Base-by-base conservation (phyloP, 345 rosid species). In the Dovyalis caffra region DNA sequence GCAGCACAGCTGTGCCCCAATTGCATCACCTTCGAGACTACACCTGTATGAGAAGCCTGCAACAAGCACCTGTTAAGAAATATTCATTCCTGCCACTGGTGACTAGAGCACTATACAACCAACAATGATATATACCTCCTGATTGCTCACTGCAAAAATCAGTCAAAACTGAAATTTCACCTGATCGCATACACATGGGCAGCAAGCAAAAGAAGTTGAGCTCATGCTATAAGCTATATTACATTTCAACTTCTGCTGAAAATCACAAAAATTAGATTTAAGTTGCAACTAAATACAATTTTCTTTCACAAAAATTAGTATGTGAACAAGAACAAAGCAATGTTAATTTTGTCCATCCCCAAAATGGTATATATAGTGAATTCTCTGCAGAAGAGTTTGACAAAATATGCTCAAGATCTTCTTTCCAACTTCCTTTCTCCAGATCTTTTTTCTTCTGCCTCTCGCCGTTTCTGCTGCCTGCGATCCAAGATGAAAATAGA, bases 401-500 rank as follows among this genome's bases (percentile, higher is more conserved):
- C 66, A 61, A 38, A 20, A 8, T n/a, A n/a, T 26, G 66, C 69
- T 92, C 88, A 92, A 35, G 92, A 89, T 85, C 92, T 86, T 82
- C 90, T 87, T 60, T 92, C 94, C 78, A 84, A 64, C 89, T 81
- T 95, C 82, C 82, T 86, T 75, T 92, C 98, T 31, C 85, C 81
- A 23, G 92, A 89, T 86, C 85, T 90, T 79, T 77, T 87, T 82
- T 89, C 97, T 81, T 91, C 98, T 33, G 86, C 89, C 75, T 91
- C 99, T 73, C 96, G 87, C 79, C 92, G 88, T 76, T 90, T 87
- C 82, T 95, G 98, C 81, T 90, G 97, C 72, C 98, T 95, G 88
- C 63, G 47, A 78, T 75, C 60, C 34, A 43, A 29, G 57, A 47
- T n/a, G 16, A 66, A 68, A 16, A 69, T 14, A 7, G 58, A 53